Evolutionary conservation across 768 basidiomycete genomes (phyloP).

Genomic region (Boletus sp.): DNA sequence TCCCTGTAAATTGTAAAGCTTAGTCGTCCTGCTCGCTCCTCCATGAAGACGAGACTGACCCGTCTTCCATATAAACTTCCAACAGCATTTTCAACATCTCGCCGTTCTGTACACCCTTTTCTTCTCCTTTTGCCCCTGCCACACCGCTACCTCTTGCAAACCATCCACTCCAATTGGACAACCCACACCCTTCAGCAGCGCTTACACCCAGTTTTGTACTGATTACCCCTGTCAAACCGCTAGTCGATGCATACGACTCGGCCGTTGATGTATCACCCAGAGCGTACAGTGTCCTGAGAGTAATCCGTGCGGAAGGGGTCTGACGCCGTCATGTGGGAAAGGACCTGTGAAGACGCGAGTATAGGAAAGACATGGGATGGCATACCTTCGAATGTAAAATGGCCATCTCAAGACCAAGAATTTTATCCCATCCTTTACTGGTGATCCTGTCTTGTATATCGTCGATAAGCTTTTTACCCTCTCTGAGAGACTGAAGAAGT

Average conservation of each 20-base stretch:
- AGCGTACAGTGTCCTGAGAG: conserved; percentile 61
- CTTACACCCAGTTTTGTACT: conserved; percentile 47
- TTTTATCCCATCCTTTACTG: conserved; percentile 36
- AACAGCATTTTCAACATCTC: conserved; percentile 67
- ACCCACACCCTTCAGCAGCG: conserved; percentile 50
- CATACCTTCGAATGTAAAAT: conserved; percentile 75
- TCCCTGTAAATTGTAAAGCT: conserved; percentile 38
- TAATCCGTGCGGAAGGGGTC: conserved; percentile 31
- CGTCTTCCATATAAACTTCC: conserved; percentile 78
- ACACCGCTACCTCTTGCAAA: conserved; percentile 48
- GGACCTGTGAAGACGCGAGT: background rate
- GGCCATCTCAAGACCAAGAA: conserved; percentile 70
- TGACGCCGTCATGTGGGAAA: background rate
- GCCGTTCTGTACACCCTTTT: conserved; percentile 45
- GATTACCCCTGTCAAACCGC: conserved; percentile 64
- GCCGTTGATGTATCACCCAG: conserved; percentile 75
- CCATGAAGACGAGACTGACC: conserved; percentile 43
- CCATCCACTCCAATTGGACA: conserved; percentile 36
- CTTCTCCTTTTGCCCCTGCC: conserved; percentile 36
- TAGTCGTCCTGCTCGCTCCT: background rate
- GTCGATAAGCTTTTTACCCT: conserved; percentile 14
- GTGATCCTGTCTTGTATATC: conserved; percentile 21
- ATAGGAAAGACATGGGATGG: background rate
- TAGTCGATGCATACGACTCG: conserved; percentile 81
- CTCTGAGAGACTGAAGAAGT: conserved; percentile 54